Conservation (phyloP, 73 alveolate species). For the Paramecium primaurelia region DNA sequence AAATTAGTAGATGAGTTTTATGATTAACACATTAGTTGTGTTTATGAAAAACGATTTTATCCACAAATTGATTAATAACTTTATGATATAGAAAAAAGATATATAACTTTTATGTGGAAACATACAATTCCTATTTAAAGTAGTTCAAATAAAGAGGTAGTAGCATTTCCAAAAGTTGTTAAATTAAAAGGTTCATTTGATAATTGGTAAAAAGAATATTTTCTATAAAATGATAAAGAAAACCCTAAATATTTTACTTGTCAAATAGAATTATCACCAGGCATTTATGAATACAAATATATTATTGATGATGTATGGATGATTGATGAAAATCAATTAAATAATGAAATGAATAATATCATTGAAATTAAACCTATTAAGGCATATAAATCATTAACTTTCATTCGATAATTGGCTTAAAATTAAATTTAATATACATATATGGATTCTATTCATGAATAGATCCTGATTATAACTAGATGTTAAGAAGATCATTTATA, state of each 20-base stretch:
- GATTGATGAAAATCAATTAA: constrained; percentile 62
- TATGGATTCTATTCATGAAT: background rate
- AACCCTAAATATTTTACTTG: background rate
- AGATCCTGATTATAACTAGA: background rate
- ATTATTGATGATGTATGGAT: constrained; percentile 83
- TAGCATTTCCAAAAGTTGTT: background rate
- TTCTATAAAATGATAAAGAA: background rate
- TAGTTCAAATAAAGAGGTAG: background rate
- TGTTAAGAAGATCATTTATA: background rate
- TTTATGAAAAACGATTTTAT: constrained; percentile 84
- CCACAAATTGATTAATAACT: background rate
- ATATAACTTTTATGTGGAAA: background rate
- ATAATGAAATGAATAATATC: constrained; percentile 67
- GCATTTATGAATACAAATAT: constrained; percentile 73
- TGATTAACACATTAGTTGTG: constrained; percentile 86
- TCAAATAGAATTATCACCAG: background rate
- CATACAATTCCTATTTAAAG: background rate
- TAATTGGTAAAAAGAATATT: background rate
- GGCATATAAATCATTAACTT: background rate
- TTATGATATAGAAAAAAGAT: background rate
- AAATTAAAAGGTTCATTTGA: constrained; percentile 33
- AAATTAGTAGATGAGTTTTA: constrained; percentile 89
- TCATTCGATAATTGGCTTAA: background rate
- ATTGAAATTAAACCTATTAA: constrained; percentile 9
- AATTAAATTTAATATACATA: background rate